These are phyloP conservation scores for Prinsepia uniflora DNA, from an alignment of 306 rosid species.

Conservation along the genomic window DNA sequence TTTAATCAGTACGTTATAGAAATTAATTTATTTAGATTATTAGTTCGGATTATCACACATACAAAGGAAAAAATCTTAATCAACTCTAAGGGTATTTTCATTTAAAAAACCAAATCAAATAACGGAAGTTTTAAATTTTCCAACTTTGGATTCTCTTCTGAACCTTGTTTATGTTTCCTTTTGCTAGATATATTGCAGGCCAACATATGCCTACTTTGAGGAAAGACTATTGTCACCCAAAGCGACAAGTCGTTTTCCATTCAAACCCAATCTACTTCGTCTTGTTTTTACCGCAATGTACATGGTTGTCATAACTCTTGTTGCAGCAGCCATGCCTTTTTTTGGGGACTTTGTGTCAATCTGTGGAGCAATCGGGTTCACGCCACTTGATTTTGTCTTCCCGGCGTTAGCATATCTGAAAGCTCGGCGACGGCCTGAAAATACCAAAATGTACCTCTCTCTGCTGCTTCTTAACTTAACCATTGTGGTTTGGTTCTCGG, in stretches of 20 bases:
- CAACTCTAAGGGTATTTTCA: too few relatives aligned
- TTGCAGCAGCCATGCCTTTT: slow-evolving; percentile 75
- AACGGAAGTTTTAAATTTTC: neutral
- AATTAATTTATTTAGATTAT: too few relatives aligned
- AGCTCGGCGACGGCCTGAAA: slow-evolving; percentile 36
- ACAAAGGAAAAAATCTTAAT: too few relatives aligned
- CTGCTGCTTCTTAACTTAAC: slow-evolving; percentile 48
- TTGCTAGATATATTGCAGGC: slow-evolving; percentile 71
- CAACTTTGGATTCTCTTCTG: neutral
- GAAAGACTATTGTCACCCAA: slow-evolving; percentile 36
- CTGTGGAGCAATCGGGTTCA: slow-evolving; percentile 74
- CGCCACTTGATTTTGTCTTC: slow-evolving; percentile 69
- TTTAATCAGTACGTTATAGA: too few relatives aligned
- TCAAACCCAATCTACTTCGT: slow-evolving; percentile 30
- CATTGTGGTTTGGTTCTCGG: slow-evolving; percentile 58
- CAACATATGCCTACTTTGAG: slow-evolving; percentile 67
- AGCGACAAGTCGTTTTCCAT: slow-evolving; percentile 16
- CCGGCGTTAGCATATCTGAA: slow-evolving; percentile 69
- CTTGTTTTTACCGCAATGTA: slow-evolving; percentile 41
- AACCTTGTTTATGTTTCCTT: neutral
- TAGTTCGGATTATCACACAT: neutral
- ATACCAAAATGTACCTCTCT: slow-evolving; percentile 30
- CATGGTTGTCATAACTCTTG: slow-evolving; percentile 49
- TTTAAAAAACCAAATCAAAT: too few relatives aligned
- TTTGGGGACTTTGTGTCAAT: slow-evolving; percentile 71